Evolutionary conservation across 345 rosid species (phyloP).

Genomic region (Eucalyptus viminalis): DNA sequence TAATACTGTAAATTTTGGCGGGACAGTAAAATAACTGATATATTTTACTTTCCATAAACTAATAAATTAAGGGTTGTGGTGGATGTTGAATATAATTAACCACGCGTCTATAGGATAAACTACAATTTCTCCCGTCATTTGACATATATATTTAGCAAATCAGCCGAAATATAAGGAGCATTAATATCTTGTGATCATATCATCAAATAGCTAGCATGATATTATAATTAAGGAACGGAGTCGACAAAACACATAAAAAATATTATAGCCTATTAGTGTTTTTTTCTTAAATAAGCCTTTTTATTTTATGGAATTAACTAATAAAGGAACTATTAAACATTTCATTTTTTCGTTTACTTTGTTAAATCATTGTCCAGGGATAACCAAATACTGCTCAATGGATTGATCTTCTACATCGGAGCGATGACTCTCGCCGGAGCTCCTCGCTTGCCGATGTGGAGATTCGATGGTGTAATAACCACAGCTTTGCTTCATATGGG

Average conservation of each 20-base stretch:
- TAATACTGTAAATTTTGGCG: no score
- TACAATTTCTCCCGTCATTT: neutral
- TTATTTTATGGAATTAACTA: neutral
- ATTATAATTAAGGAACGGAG: neutral
- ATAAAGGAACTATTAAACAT: neutral
- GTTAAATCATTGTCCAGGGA: conserved; percentile 27
- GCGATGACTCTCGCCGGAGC: neutral
- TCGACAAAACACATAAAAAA: neutral
- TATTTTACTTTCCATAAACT: neutral
- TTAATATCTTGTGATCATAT: neutral
- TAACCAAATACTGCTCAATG: conserved; percentile 57
- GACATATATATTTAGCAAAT: neutral
- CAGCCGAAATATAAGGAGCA: neutral
- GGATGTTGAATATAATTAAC: neutral
- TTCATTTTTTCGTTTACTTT: neutral
- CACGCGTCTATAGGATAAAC: neutral
- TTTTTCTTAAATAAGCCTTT: neutral
- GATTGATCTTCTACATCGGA: conserved; percentile 24
- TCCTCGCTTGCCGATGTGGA: conserved; percentile 46
- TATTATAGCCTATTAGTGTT: neutral
- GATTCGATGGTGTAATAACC: conserved; percentile 36
- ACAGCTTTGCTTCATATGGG: conserved; percentile 43
- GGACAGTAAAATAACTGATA: neutral
- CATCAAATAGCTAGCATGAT: neutral
- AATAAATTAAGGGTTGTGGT: neutral